Evolutionary conservation across 306 rosid species (phyloP), one percentile per base, ranked within the genome.

Genomic region (Potentilla sterilis): DNA sequence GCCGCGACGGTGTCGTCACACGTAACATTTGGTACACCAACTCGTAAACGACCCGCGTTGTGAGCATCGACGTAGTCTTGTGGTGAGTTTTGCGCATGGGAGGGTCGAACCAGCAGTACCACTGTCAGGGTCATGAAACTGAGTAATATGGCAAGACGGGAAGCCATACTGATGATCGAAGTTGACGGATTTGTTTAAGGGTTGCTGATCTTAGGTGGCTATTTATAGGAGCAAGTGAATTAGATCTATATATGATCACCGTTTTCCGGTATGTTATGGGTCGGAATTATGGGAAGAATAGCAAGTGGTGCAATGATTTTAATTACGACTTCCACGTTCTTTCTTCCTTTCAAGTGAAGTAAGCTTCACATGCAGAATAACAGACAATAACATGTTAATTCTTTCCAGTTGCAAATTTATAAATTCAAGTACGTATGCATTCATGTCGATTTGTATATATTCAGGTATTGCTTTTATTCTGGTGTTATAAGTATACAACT

Each of bases 61-160:
- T 82, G 88, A 8, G 76, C 82, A 9, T 74, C 32, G 67, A 82
- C 40, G 59, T 40, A 77, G 86, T 82, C 86, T 65, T 82, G 86
- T 19, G 61, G 75, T 1, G 88, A 79, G 84, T 82, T 75, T 77
- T 79, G 88, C 38, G 86, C 79, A 44, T n/a, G 37, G 11, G 77
- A 37, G n/a, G 40, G 41, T 1, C 37, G 72, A 32, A 81, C 13
- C 2, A 16, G 70, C 44, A 72, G 24, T 37, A 59, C 28, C 16
- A 22, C 7, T 28, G 73, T 46, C 22, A 70, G 35, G 32, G 55
- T 3, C 4, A 44, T 0, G 0, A 79, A 28, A 37, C 70, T 63
- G 12, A 77, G 35, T 35, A 70, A 28, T 32, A 32, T 15, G 34
- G 42, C 7, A 13, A 7, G 41, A 13, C 14, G 55, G 35, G 58